Base-by-base conservation (phyloP, 345 rosid genomes). In the Erucastrum elatum region DNA sequence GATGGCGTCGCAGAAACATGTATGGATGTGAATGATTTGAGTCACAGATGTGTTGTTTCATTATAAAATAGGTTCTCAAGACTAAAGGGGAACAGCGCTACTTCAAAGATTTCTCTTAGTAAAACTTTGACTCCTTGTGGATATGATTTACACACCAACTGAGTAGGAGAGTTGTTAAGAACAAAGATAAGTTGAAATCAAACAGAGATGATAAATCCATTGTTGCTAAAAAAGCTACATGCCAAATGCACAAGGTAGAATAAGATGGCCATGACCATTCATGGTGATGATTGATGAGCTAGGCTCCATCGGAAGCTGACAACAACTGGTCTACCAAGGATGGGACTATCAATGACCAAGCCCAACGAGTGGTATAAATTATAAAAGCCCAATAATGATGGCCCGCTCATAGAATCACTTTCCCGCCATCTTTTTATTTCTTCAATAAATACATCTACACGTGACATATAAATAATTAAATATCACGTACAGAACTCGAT, bases 391-490 rank as follows among this genome's bases (percentile, higher is more conserved):
- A 59, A 25, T 59, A 59, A 2, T 1, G 13, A 25, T 4, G 63
- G 63, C 63, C 63, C 63, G 10, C 31, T 9, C n/a, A 1, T 25
- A 25, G n/a, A n/a, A n/a, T n/a, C n/a, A 3, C 31, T 9, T 59
- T 59, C 63, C 63, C 31, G 63, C 63, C n/a, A n/a, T n/a, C 25
- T 9, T 58, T 58, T 1, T 53, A 15, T 49, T 59, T 25, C 0
- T 1, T 35, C 66, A 61, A 27, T 64, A 13, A 76, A 44, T 60
- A 31, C 68, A 46, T 44, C 12, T 21, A 12, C 80, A 53, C 65
- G 66, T 70, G 80, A 64, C 81, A 63, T 11, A 41, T 12, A 37
- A 64, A 53, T 27, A 7, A 71, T 64, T 58, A 51, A n/a, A n/a
- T 46, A 6, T 44, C 3, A 77, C 56, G n/a, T 16, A 70, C 76